These are phyloP conservation scores for Podospora pseudoanserina DNA, from an alignment of 495 filamentous ascomycete species.

Conservation along the genomic window DNA sequence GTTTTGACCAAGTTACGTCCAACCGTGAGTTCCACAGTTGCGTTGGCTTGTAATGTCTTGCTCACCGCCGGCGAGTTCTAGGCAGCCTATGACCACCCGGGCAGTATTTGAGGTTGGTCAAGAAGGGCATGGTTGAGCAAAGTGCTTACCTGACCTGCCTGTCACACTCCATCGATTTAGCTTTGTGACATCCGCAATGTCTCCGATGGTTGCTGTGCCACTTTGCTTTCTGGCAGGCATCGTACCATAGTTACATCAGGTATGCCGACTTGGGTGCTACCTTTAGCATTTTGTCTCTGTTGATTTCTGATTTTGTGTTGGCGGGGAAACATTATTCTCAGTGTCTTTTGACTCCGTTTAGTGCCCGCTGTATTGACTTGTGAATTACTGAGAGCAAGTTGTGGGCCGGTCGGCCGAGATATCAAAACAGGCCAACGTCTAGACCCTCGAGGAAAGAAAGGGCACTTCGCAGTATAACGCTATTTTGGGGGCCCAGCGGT, in stretches of 20 bases:
- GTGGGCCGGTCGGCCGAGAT: background rate
- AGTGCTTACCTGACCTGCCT: background rate
- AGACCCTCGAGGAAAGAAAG: background rate
- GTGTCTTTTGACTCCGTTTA: background rate
- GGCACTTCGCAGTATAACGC: background rate
- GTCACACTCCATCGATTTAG: background rate
- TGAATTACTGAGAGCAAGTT: background rate
- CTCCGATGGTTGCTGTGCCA: background rate
- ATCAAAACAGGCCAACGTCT: background rate
- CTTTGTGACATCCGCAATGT: background rate
- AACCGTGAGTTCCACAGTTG: background rate
- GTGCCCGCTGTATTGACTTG: background rate
- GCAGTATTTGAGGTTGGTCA: background rate
- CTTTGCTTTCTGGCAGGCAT: background rate
- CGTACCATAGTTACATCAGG: background rate
- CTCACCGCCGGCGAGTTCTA: background rate
- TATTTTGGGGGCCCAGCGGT: background rate
- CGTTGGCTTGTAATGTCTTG: background rate
- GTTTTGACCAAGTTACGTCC: background rate
- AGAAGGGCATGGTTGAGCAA: background rate
- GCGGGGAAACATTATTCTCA: background rate
- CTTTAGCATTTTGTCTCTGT: background rate
- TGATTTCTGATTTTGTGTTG: background rate
- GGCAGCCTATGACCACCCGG: background rate
- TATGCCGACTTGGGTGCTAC: background rate